Percentiles rank a stretch among this genome's conserved stretches.
Conservation (phyloP, 164 flowering plant species). For the Kingdonia uniflora region DNA sequence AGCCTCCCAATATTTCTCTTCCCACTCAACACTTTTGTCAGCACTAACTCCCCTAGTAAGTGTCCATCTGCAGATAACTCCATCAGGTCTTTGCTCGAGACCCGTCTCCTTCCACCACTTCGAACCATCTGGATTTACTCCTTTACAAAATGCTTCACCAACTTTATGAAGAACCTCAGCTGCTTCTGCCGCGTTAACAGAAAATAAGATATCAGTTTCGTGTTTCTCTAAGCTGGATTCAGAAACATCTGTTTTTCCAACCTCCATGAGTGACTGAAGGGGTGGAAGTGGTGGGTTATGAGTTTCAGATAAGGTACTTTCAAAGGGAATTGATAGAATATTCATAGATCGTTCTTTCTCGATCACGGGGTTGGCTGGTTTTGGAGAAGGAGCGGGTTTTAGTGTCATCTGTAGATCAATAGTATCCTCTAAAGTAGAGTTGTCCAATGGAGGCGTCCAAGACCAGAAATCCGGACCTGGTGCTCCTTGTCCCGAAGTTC, state of each 20-base stretch:
- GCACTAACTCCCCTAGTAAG: slow-evolving; percentile 78
- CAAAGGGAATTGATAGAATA: slow-evolving; percentile 53
- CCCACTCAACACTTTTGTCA: slow-evolving; percentile 72
- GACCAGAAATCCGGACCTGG: slow-evolving; percentile 99
- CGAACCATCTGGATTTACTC: slow-evolving; percentile 64
- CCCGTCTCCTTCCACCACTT: slow-evolving; percentile 97
- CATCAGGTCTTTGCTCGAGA: slow-evolving; percentile 66
- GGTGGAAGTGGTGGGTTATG: slow-evolving; percentile 54
- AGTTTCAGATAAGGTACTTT: slow-evolving; percentile 34
- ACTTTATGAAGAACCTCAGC: slow-evolving; percentile 44
- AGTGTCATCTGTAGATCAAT: slow-evolving; percentile 11
- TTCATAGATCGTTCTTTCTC: slow-evolving; percentile 51
- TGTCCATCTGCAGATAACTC: slow-evolving; percentile 94
- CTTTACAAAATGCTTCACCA: slow-evolving; percentile 25
- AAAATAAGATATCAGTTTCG: slow-evolving; percentile 36
- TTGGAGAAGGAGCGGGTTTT: slow-evolving; percentile 22
- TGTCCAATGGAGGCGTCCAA: slow-evolving; percentile 65
- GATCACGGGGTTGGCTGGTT: slow-evolving; percentile 25
- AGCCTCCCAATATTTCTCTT: slow-evolving; percentile 96
- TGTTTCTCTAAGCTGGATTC: slow-evolving; percentile 24
- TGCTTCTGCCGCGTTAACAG: slow-evolving; percentile 64
- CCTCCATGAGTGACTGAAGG: slow-evolving; percentile 58
- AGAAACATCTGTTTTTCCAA: slow-evolving; percentile 26
- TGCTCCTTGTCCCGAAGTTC: slow-evolving; percentile 23
- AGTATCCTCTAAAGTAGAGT: slow-evolving; percentile 11